Evolutionary conservation across 306 rosid genomes (phyloP), one percentile per base, ranked within the genome.

Genomic region (Medicago truncatula): DNA sequence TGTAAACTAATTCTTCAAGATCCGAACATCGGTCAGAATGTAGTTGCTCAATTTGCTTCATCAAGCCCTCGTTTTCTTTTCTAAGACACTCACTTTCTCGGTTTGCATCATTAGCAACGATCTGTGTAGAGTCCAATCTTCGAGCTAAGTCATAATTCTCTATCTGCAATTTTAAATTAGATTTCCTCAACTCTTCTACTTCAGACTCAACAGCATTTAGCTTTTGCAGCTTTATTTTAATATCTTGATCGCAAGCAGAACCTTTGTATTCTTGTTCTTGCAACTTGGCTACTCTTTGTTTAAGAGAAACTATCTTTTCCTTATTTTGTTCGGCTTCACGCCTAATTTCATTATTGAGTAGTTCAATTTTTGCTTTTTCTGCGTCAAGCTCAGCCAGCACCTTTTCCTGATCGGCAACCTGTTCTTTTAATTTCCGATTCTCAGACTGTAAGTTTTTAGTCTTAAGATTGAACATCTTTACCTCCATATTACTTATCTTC

Each of bases 1-100:
- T 54, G 46, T 95, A 95, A 46, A 95, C 95, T 79, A 95, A 82
- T 81, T 95, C 97, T 80, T 95, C 97, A 38, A 82, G 73, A 75
- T 95, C 98, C 18, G 92, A 78, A 77, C 86, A 89, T 70, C 93
- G 80, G 78, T 87, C 89, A 10, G 83, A 75, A 73, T 83, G 80
- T n/a, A 88, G 87, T 77, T 78, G 89, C 87, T 95, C 96, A 28
- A 90, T 85, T 66, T 89, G 83, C 83, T 75, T 84, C 18, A 15
- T 39, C 80, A 95, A 78, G 5, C 52, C 61, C 59, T 78, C 78
- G 0, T 92, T 95, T 73, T 85, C 91, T 75, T 28, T 83, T 74
- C 78, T 80, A 23, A 91, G 83, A 72, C 61, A 77, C 61, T 76
- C 84, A 0, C 60, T 70, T 71, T 83, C 93, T 77, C 81, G 82